These are phyloP conservation scores for Phalaenopsis aphrodite DNA, from an alignment of 106 monocot genomes.

Conservation along the genomic window DNA sequence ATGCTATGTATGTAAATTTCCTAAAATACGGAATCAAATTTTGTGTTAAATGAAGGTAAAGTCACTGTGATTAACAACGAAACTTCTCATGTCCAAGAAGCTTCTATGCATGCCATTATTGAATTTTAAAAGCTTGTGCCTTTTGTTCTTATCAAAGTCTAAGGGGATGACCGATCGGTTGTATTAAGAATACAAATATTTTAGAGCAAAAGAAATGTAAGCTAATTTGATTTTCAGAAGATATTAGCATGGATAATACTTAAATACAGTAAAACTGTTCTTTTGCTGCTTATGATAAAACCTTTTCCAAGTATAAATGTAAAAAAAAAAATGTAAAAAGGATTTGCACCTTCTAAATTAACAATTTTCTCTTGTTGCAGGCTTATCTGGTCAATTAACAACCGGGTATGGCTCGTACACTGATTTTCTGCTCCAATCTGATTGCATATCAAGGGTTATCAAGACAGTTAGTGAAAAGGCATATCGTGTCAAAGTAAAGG, in stretches of 20 bases:
- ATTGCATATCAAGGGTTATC: constrained; percentile 12
- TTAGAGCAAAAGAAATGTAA: no score
- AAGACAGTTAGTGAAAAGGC: neutral
- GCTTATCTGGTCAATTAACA: constrained; percentile 82
- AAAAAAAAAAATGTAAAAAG: constrained; percentile 1
- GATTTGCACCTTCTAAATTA: constrained; percentile 56
- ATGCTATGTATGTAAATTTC: no score
- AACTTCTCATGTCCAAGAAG: neutral
- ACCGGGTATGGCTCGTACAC: constrained; percentile 62
- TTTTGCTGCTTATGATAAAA: neutral
- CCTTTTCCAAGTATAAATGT: neutral
- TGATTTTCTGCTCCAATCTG: constrained; percentile 83
- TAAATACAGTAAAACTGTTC: no score
- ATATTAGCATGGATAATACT: no score
- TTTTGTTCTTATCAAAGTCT: neutral
- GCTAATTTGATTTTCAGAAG: no score
- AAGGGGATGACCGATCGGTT: neutral
- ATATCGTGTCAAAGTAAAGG: no score
- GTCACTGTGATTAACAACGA: neutral
- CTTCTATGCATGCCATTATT: neutral
- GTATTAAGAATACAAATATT: no score
- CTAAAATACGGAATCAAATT: neutral
- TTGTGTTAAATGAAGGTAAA: neutral
- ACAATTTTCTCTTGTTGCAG: constrained; percentile 81
- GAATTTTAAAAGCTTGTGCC: neutral